Evolutionary conservation across 2,329 filamentous ascomycete genomes (phyloP), one percentile per base, ranked within the genome.

Genomic region (Cladophialophora bantiana): DNA sequence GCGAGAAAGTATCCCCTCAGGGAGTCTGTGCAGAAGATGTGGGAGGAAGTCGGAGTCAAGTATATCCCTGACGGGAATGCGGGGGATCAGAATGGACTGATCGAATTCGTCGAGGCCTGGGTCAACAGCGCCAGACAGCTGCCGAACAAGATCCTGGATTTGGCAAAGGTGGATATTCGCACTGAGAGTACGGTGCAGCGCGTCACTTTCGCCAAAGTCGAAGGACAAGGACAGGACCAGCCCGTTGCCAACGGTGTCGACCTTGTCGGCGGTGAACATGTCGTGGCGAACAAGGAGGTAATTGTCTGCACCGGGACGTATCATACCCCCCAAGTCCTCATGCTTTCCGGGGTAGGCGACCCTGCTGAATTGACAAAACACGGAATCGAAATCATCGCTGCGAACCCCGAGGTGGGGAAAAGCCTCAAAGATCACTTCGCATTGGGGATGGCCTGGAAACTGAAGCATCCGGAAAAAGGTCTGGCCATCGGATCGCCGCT

Each of bases 281-380:
- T 75, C 36, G 62, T 63, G 0, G 78, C 78, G 1, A 75, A 72
- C 12, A 78, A 79, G 48, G 81, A 83, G 68, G 78, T 83, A 31
- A 80, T 83, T 32, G 63, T 83, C 0, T 80, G 80, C 0, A 80
- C 79, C 0, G 81, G 81, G 20, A 74, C 76, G 1, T 81, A 81
- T 65, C 78, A 80, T 42, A 80, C 78, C 0, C 81, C 80, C 0
- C 80, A 82, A 60, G 71, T 76, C n/a, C 69, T 76, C 5, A 74
- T 75, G 72, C 69, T 76, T 2, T 75, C 74, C 0, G 77, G 75
- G 3, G 75, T 79, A 15, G 73, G 77, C 12, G 74, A 76, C 34
- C 74, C 74, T 59, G 65, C 67, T 2, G 73, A 74, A 2, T 71
- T 81, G n/a, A 60, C 71, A 18, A 45, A 73, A 7, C 68, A 75